Evolutionary conservation across 371 early-diverging fungal genomes (phyloP).

Genomic region (Catenaria anguillulae): DNA sequence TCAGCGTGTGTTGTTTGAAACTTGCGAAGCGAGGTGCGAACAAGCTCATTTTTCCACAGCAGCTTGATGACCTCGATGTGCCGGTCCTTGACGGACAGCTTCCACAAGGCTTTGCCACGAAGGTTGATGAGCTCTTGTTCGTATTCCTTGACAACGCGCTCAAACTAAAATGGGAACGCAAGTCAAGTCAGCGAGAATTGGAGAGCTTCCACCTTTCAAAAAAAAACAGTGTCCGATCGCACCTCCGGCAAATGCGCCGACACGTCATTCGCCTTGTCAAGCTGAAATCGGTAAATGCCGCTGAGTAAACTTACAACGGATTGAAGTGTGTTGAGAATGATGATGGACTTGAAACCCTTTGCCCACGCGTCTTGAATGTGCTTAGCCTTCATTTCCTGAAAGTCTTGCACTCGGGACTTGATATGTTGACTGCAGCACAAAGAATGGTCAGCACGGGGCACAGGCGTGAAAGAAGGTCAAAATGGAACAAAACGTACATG

Average conservation of each 20-base stretch:
- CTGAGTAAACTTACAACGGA: neutral
- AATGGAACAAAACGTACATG: neutral
- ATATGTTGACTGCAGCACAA: conserved; percentile 4
- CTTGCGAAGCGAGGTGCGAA: neutral
- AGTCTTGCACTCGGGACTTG: conserved; percentile 2
- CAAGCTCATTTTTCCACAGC: neutral
- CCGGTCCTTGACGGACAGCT: neutral
- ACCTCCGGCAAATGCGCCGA: neutral
- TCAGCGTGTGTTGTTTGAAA: neutral
- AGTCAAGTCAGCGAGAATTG: neutral
- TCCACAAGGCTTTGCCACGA: neutral
- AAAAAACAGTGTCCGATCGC: neutral
- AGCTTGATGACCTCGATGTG: neutral
- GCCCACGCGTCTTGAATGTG: conserved; percentile 1
- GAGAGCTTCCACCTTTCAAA: no score
- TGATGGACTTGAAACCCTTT: neutral
- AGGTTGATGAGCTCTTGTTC: neutral
- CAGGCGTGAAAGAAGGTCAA: neutral
- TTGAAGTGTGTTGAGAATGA: conserved; percentile 4
- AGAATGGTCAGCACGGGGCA: no score
- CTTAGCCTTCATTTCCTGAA: conserved; percentile 1
- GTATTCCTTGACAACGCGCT: neutral
- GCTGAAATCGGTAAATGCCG: conserved; percentile 4
- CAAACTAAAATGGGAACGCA: neutral
- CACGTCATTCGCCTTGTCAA: conserved; percentile 2